Evolutionary conservation across 2,329 filamentous ascomycete genomes (phyloP), one percentile per base, ranked within the genome.

Genomic region (Sporothrix euskadiensis): DNA sequence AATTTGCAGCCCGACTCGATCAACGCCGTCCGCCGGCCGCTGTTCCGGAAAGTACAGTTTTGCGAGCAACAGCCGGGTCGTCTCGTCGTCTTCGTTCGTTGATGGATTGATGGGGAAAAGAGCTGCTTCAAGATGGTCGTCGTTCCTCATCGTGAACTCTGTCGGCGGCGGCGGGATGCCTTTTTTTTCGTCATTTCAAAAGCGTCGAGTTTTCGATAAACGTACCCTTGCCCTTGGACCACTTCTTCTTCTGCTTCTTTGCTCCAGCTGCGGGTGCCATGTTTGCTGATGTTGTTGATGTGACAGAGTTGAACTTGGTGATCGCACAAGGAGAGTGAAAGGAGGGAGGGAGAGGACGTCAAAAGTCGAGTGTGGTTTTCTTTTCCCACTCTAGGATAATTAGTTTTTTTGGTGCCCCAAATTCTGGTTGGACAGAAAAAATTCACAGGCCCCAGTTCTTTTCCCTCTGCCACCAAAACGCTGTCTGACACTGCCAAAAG

Each of bases 191-290:
- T 39, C 54, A 57, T 32, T 47, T 49, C 26, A 30, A 19, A 32
- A 32, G 49, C n/a, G 52, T 56, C 26, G 39, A 22, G 6, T 56
- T 59, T 63, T 70, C 32, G 47, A 49, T 63, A 61, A 61, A 74
- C 92, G 92, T 95, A 89, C 94, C 92, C 94, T 84, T 87, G 76
- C 81, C 79, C 82, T 84, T 84, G 76, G 83, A 85, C 90, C 90
- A 92, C 89, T 92, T 92, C 90, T 92, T 92, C 90, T 92, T 92
- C 85, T 91, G 89, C 87, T 92, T 92, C 89, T 92, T 92, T 81
- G 88, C 90, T 83, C 90, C 90, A 81, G 89, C 80, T 79, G 83
- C 83, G 82, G 84, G 83, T 78, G 84, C 84, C 84, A 85, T 85
- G 61, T 71, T 77, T 76, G 72, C 75, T 73, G 74, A 73, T 76